Base-by-base conservation (phyloP, 2,329 filamentous ascomycete species). In the Nannizzia gypsea region DNA sequence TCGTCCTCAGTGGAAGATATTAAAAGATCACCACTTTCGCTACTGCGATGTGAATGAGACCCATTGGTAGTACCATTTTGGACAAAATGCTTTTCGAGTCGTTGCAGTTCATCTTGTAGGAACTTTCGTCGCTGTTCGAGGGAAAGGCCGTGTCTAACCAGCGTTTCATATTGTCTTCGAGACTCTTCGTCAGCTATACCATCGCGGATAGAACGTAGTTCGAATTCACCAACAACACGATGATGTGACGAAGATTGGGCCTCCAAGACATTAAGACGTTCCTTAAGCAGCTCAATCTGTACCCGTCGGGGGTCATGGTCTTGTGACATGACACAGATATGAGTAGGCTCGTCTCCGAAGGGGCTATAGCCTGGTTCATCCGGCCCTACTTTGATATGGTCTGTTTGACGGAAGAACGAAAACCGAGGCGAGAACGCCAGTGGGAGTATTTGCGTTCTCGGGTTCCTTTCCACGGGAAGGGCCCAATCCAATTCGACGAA, bases 401-500 rank as follows among this genome's bases (percentile, higher is more conserved):
- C 93, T 1, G 93, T 99, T 73, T 99, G 90, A 34, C 93, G 84
- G 77, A 96, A 96, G 72, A 99, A 99, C 0, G 93, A 97, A 68
- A 99, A 88, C 1, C 93, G 84, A n/a, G 93, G 95, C 20, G 92
- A 89, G 67, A 86, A 97, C 0, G 89, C 91, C 6, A 99, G 80
- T 0, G 95, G 95, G 59, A 99, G 75, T 52, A 99, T 99, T 72
- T 93, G 91, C 0, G 92, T 97, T 65, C 95, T 87, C 0, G 92
- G 91, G 65, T 96, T 95, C 34, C 87, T 84, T 69, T 95, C 89
- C 13, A 89, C 87, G 0, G 92, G 92, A 24, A 96, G 75, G 59
- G 96, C 91, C 92, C 92, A 97, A 70, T 96, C 95, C 22, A 99
- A 77, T 72, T 99, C 93, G 31, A 99, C 91, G 73, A 99, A 99